Base-by-base conservation (phyloP, 2,329 filamentous ascomycete genomes). In the Paraphoma sp. region DNA sequence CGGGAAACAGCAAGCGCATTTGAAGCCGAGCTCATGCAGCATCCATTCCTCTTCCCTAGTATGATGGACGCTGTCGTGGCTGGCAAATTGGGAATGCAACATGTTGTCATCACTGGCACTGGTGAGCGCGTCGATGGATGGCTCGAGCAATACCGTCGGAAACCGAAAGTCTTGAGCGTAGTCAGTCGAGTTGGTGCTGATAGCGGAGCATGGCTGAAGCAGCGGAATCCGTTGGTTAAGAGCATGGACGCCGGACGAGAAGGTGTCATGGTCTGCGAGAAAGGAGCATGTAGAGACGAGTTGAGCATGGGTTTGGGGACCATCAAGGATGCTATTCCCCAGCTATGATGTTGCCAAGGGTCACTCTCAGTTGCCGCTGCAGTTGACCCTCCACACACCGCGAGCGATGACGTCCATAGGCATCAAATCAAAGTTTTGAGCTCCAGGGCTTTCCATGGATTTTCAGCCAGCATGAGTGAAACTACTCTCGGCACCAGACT, bases 1-100 rank as follows among this genome's bases (percentile, higher is more conserved):
- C 84, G 85, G 48, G 85, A 90, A 63, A 95, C 92, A 0, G 87
- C 93, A 59, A 87, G 87, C 57, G 92, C 93, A 0, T 99, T 99
- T 65, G 92, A 96, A 65, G 89, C 91, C 0, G 95, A 99, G 78
- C 88, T 97, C 65, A 82, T 96, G 70, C 93, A 98, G 75, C 93
- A 98, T 68, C 93, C 95, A 0, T 96, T 95, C 83, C 83, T 98
- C 2, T 98, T 96, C 77, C 89, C 91, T 0, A 90, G 90, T 4
- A 82, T 98, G 66, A 83, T 98, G 67, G 85, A 87, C 3, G 85
- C 85, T 0, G 86, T 98, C 2, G 91, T 97, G 9, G 86, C 88
- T 1, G 86, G 89, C 4, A 86, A 89, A 56, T 77, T 96, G 3
- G 93, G 93, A 0, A 84, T 88, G 2, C 84, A 84, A 51, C 84